phyloP scores from a whole-genome alignment of 73 alveolate species.

The Symbiodinium natans region DNA sequence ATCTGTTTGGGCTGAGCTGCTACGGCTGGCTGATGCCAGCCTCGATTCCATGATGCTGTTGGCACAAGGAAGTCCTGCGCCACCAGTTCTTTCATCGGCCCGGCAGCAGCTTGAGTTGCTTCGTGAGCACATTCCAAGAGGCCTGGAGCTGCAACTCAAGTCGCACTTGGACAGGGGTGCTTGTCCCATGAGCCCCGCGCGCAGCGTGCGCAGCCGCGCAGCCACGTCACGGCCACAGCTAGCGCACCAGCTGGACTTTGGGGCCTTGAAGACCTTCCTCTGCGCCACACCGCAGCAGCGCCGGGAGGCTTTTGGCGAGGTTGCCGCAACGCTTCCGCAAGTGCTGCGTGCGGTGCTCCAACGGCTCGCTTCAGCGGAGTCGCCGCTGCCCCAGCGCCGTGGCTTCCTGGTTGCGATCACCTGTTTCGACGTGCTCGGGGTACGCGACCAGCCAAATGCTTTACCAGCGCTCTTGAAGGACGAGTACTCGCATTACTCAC shows the following conservation, averaged over 20 bases:
- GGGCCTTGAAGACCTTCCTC: conserved; percentile 25
- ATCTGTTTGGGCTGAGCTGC: conserved; percentile 89
- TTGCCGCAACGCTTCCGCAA: neutral
- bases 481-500: neutral
- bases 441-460: conserved; percentile 1
- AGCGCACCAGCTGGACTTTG: conserved; percentile 56
- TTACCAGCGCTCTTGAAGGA: conserved; percentile 2
- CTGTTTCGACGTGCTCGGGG: conserved; percentile 75
- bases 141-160: conserved; percentile 43
- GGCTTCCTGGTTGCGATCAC: conserved; percentile 73
- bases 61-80: neutral
- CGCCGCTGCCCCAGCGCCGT: conserved; percentile 57
- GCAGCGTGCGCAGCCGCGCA: conserved; percentile 65
- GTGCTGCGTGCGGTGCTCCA: neutral
- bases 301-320: neutral
- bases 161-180: conserved; percentile 21
- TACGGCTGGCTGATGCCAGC: conserved; percentile 75
- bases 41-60: conserved; percentile 64
- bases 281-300: conserved; percentile 58
- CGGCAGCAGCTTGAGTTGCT: conserved; percentile 57
- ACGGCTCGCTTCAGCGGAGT: conserved; percentile 52
- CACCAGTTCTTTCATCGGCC: conserved; percentile 9
- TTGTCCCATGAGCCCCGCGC: conserved; percentile 87
- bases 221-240: conserved; percentile 75
- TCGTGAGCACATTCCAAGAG: conserved; percentile 68